Evolutionary conservation across 805 yeast species (phyloP).

Genomic region (Maudiozyma saulgeensis): DNA sequence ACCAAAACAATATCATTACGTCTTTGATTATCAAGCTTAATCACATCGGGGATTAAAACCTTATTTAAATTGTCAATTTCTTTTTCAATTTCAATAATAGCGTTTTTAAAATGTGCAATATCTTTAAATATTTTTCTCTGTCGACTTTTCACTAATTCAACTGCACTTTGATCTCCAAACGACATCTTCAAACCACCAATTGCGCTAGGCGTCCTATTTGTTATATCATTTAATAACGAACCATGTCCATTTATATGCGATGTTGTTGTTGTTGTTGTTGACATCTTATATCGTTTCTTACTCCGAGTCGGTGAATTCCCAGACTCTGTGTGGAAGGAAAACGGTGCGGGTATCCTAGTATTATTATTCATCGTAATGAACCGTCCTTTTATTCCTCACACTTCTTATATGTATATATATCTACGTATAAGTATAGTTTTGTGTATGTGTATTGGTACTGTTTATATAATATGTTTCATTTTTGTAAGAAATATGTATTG

Average conservation of each 20-base stretch:
- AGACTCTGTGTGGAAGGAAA: not conserved
- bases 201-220: constrained; percentile 1
- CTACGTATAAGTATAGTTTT: too few species aligned
- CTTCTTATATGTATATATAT: not conserved
- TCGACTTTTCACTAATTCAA: constrained; percentile 26
- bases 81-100: constrained; percentile 22
- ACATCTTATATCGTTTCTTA: not conserved
- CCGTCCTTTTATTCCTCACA: too few species aligned
- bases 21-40: constrained; percentile 14
- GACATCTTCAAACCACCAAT: constrained; percentile 1
- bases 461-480: constrained; percentile 1
- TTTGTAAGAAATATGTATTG: not conserved
- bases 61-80: constrained; percentile 15
- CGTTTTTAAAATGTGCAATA: constrained; percentile 20
- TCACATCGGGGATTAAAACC: constrained; percentile 16
- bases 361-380: not conserved
- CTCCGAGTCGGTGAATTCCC: not conserved
- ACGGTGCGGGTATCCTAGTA: not conserved
- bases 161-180: constrained; percentile 25
- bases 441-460: not conserved
- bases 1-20: constrained; percentile 11
- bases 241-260: not conserved
- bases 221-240: constrained; percentile 4
- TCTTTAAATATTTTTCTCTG: constrained; percentile 26
- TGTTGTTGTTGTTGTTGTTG: not conserved